A percentile compares a stretch with the other conserved stretches of the same genome.
Evolutionary conservation across 192 early-diverging fungal species (phyloP).

Genomic region (Backusella liffmaniae): DNA sequence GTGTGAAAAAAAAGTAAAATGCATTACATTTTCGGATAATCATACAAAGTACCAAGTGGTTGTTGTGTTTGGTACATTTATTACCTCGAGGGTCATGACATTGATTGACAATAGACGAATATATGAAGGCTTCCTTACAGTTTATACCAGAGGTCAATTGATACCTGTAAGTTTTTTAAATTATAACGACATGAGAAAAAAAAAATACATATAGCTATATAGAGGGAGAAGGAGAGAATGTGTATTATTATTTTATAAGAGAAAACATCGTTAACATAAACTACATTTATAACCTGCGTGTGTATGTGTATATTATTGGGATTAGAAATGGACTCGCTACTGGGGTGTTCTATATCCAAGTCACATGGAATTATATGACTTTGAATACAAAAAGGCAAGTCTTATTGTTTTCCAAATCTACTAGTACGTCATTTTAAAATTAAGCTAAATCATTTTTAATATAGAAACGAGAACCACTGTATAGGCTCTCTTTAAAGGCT

Average conservation of each 20-base stretch:
- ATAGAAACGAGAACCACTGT: not conserved
- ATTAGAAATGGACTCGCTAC: conserved; percentile 36
- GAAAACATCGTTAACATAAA: not conserved
- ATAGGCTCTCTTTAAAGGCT: conserved; percentile 15
- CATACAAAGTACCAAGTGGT: conserved; percentile 20
- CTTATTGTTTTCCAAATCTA: conserved; percentile 3
- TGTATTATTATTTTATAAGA: not conserved
- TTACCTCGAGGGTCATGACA: conserved; percentile 14
- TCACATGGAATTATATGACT: conserved; percentile 33
- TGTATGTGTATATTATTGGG: not conserved
- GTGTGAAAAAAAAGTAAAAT: conserved; percentile 18
- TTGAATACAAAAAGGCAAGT: conserved; percentile 37
- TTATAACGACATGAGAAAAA: not conserved
- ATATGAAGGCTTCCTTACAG: conserved; percentile 28
- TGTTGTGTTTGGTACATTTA: conserved; percentile 23
- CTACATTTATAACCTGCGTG: not conserved
- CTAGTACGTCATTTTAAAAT: not conserved
- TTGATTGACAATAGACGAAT: conserved; percentile 19
- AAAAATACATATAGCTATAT: not conserved
- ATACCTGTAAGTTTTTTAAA: conserved; percentile 29
- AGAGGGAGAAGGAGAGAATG: not conserved
- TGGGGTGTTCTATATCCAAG: conserved; percentile 25
- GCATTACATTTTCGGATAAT: conserved; percentile 10
- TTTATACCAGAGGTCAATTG: conserved; percentile 26
- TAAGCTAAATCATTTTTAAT: not conserved